Conservation (phyloP, 164 flowering plant species). For the Liriodendron chinense region DNA sequence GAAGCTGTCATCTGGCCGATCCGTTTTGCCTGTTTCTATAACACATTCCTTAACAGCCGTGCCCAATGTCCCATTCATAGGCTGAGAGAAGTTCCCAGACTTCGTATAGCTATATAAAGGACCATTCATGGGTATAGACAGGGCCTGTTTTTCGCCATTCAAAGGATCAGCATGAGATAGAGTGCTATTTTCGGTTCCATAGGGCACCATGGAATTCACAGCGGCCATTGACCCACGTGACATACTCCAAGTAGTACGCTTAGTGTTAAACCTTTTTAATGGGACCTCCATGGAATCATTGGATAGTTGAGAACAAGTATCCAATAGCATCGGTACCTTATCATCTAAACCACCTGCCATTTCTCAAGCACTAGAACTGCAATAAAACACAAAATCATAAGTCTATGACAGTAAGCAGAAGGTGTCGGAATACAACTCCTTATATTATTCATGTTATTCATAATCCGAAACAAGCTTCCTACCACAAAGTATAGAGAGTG, state of each 20-base stretch:
- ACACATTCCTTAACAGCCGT: slow-evolving; percentile 35
- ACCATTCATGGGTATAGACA: slow-evolving; percentile 59
- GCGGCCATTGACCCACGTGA: slow-evolving; percentile 50
- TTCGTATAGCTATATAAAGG: slow-evolving; percentile 35
- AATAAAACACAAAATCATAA: background rate
- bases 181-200: slow-evolving; percentile 22
- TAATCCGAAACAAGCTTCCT: no score
- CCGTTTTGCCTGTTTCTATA: slow-evolving; percentile 27
- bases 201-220: slow-evolving; percentile 37
- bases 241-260: slow-evolving; percentile 11
- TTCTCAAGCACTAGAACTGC: slow-evolving; percentile 16
- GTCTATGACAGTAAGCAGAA: background rate
- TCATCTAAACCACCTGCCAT: slow-evolving; percentile 57
- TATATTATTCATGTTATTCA: no score
- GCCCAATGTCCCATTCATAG: slow-evolving; percentile 15
- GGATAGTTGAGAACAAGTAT: slow-evolving; percentile 15
- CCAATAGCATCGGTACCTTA: slow-evolving; percentile 58
- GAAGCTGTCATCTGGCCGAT: slow-evolving; percentile 31
- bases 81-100: slow-evolving; percentile 24
- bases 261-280: slow-evolving; percentile 16
- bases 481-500: no score
- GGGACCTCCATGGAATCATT: slow-evolving; percentile 25
- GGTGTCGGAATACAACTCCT: background rate
- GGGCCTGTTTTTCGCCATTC: slow-evolving; percentile 35
- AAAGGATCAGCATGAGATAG: slow-evolving; percentile 69